phyloP scores from a whole-genome alignment of 164 flowering plant species.

The Annona squamosa region DNA sequence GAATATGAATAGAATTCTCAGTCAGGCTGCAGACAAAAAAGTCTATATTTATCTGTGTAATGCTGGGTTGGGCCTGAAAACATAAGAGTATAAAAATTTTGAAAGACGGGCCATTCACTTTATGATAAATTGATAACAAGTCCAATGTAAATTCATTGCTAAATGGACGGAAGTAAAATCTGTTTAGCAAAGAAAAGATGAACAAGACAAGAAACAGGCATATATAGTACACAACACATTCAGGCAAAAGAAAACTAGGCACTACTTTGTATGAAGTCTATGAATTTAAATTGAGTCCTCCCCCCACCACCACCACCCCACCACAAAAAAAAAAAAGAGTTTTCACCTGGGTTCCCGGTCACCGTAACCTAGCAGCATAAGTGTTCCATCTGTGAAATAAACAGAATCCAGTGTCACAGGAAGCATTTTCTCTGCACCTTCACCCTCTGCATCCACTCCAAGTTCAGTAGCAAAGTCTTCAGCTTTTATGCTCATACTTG shows the following conservation, averaged over 20 bases:
- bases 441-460: slow-evolving; percentile 37
- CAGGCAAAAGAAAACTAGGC: neutral
- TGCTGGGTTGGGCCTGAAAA: neutral
- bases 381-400: slow-evolving; percentile 68
- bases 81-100: too few relatives aligned
- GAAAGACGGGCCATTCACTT: neutral
- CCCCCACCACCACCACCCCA: too few relatives aligned
- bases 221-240: neutral
- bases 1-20: neutral
- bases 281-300: too few relatives aligned
- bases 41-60: neutral
- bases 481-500: slow-evolving; percentile 33
- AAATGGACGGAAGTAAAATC: neutral
- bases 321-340: neutral
- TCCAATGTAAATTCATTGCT: neutral
- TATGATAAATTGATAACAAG: too few relatives aligned
- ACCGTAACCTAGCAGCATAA: slow-evolving; percentile 89
- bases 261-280: too few relatives aligned
- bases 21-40: neutral
- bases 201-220: neutral
- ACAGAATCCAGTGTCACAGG: slow-evolving; percentile 85
- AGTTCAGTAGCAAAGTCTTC: slow-evolving; percentile 52
- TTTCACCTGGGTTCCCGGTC: slow-evolving; percentile 77
- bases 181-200: neutral
- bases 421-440: slow-evolving; percentile 53